Percentiles rank a stretch among this genome's conserved stretches.
phyloP scores from a whole-genome alignment of 164 flowering plant genomes.

The Protea cynaroides region DNA sequence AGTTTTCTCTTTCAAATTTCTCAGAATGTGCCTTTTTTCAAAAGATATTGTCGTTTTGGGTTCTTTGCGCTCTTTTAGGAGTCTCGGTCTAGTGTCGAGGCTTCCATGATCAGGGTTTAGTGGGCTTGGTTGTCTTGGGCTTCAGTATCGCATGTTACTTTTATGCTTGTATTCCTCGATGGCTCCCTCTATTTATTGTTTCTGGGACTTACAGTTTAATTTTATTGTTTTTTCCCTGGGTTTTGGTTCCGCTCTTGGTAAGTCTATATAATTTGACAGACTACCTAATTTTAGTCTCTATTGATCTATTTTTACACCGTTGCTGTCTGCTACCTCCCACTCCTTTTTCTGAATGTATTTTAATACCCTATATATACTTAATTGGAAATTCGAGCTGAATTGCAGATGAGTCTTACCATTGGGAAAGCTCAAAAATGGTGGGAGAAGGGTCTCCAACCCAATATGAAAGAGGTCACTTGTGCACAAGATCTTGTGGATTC shows the following conservation, averaged over 20 bases:
- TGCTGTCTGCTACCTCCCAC: not conserved
- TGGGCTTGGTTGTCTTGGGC: not conserved
- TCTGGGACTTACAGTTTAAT: not conserved
- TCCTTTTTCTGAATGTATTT: not conserved
- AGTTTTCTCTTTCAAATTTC: not conserved
- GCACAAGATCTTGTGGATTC: conserved; percentile 74
- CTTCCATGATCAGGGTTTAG: not conserved
- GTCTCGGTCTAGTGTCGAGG: not conserved
- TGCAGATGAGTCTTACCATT: conserved; percentile 34
- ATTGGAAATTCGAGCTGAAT: conserved; percentile 3
- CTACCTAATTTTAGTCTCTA: too few species aligned
- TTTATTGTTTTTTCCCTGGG: not conserved
- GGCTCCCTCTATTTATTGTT: not conserved
- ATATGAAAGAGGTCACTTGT: conserved; percentile 60
- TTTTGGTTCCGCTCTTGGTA: too few species aligned
- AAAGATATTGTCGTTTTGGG: too few species aligned
- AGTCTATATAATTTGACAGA: too few species aligned
- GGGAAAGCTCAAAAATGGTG: conserved; percentile 72
- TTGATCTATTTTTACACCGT: not conserved
- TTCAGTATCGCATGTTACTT: not conserved
- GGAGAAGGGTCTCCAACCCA: conserved; percentile 65
- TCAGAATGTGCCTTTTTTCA: not conserved
- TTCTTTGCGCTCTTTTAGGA: too few species aligned
- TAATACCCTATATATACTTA: not conserved
- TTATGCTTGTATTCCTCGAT: not conserved